These are phyloP conservation scores for Psophocarpus tetragonolobus DNA, from an alignment of 306 rosid species.

Conservation along the genomic window DNA sequence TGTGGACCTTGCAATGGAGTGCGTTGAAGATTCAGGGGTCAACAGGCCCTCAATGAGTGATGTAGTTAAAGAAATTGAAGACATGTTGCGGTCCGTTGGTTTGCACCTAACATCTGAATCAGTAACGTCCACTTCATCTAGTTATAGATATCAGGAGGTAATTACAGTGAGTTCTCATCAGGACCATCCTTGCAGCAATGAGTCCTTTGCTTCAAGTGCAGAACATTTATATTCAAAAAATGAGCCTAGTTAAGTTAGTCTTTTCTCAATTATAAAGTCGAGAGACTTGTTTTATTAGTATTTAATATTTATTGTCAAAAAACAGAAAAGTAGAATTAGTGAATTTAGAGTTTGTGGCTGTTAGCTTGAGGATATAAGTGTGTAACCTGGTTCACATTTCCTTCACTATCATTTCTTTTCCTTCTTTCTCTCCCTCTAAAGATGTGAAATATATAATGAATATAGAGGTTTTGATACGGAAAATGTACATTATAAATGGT, in stretches of 20 bases:
- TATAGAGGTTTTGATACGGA: background rate
- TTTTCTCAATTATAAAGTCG: background rate
- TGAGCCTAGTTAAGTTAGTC: background rate
- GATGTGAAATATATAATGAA: background rate
- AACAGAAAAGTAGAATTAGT: background rate
- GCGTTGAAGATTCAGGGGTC: slow-evolving; percentile 43
- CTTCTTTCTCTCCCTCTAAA: background rate
- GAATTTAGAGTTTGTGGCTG: background rate
- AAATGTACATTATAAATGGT: background rate
- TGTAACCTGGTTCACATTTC: background rate
- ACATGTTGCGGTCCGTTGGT: slow-evolving; percentile 36
- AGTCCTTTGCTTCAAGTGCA: slow-evolving; percentile 24
- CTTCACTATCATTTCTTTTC: background rate
- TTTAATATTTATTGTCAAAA: background rate
- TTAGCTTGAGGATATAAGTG: background rate
- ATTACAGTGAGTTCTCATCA: background rate
- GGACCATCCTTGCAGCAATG: slow-evolving; percentile 18
- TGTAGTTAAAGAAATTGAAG: slow-evolving; percentile 60
- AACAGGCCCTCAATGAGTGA: slow-evolving; percentile 60
- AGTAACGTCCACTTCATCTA: slow-evolving; percentile 31
- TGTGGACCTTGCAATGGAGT: slow-evolving; percentile 58
- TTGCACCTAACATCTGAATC: slow-evolving; percentile 36
- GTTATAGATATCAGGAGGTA: slow-evolving; percentile 2
- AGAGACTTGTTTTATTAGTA: slow-evolving; percentile 6
- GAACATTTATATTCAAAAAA: background rate